Evolutionary conservation across 495 filamentous ascomycete species (phyloP).

Genomic region (Zalerion maritima): DNA sequence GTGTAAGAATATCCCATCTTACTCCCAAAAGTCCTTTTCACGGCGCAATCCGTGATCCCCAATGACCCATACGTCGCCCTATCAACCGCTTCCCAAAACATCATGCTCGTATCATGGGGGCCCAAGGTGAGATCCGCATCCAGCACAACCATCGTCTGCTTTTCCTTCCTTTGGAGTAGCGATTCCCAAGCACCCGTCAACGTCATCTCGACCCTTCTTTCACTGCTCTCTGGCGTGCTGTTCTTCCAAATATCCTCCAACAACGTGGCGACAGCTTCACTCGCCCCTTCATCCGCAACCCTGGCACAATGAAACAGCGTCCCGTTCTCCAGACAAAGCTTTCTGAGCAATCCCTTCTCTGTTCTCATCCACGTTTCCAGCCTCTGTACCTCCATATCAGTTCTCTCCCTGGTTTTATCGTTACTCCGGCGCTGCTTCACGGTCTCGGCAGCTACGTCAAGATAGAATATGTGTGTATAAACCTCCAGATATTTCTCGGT

Average conservation of each 20-base stretch:
- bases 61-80: conserved; percentile 1
- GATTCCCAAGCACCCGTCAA: too few species aligned
- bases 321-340: conserved; percentile 27
- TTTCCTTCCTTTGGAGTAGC: conserved; percentile 1
- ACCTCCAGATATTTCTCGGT: conserved; percentile 32
- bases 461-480: conserved; percentile 49
- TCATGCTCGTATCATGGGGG: conserved; percentile 34
- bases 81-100: conserved; percentile 37
- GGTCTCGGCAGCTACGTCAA: conserved; percentile 26
- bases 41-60: conserved; percentile 10
- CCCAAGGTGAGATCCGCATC: conserved; percentile 47
- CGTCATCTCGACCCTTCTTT: conserved; percentile 23
- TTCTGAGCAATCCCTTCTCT: conserved; percentile 34
- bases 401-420: conserved; percentile 28
- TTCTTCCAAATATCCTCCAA: conserved; percentile 30
- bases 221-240: conserved; percentile 22
- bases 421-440: conserved; percentile 19
- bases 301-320: conserved; percentile 36
- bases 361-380: conserved; percentile 36
- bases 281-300: conserved; percentile 4
- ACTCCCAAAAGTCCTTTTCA: conserved; percentile 36
- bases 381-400: conserved; percentile 20
- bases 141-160: conserved; percentile 35
- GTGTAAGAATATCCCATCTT: conserved; percentile 37
- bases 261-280: conserved; percentile 10